phyloP scores from a whole-genome alignment of 2,329 filamentous ascomycete genomes.

The Raffaelea albimanens region DNA sequence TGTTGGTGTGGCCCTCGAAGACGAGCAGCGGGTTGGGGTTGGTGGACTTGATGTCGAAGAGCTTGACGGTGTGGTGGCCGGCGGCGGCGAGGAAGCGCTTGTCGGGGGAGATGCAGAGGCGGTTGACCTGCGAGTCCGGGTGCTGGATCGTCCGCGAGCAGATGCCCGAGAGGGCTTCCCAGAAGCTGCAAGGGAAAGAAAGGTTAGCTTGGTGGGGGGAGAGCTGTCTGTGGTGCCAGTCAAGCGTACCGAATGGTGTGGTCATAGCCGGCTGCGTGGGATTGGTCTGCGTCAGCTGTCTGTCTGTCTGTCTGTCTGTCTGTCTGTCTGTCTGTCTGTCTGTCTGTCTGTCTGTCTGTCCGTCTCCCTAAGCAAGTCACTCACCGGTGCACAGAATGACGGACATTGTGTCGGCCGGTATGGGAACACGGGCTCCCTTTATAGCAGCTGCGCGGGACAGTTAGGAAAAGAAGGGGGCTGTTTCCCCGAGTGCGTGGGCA shows the following conservation, averaged over 20 bases:
- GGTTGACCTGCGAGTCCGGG: constrained; percentile 95
- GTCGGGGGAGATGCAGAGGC: constrained; percentile 95
- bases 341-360: neutral
- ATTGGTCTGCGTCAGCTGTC: constrained; percentile 11
- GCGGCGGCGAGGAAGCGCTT: constrained; percentile 90
- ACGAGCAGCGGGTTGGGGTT: constrained; percentile 88
- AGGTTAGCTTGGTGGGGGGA: neutral
- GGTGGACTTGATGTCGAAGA: constrained; percentile 98
- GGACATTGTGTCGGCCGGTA: constrained; percentile 33
- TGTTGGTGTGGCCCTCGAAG: constrained; percentile 92
- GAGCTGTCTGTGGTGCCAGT: neutral
- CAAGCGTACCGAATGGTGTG: constrained; percentile 47
- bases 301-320: neutral
- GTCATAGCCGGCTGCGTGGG: constrained; percentile 45
- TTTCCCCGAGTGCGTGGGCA: too few relatives aligned
- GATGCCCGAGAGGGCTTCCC: constrained; percentile 95
- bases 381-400: constrained; percentile 55
- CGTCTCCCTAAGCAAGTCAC: constrained; percentile 5
- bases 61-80: constrained; percentile 76
- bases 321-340: neutral
- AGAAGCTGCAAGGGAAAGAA: constrained; percentile 57
- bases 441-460: too few relatives aligned
- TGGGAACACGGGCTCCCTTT: neutral
- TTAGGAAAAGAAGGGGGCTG: too few relatives aligned
- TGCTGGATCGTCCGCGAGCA: constrained; percentile 98